Percentiles rank a stretch among this genome's conserved stretches.
These are phyloP conservation scores for Mucor racemosus DNA, from an alignment of 371 early-diverging fungal species.

Conservation along the genomic window DNA sequence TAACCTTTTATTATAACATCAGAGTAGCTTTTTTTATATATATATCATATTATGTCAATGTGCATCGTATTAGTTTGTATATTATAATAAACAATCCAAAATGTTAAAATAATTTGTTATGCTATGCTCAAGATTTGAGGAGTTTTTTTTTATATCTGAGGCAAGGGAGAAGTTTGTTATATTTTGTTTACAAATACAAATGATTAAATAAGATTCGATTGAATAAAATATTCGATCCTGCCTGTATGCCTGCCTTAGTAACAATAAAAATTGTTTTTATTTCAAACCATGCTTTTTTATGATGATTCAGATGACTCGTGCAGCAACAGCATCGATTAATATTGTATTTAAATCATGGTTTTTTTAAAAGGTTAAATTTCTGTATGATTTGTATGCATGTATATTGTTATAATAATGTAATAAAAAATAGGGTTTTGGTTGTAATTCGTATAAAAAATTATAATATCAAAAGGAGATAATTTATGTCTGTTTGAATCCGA, in stretches of 20 bases:
- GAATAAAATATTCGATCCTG: conserved; percentile 4
- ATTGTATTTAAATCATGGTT: not conserved
- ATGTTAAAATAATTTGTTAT: not conserved
- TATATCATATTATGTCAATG: conserved; percentile 1
- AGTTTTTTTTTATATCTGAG: not conserved
- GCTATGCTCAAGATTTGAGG: conserved; percentile 7
- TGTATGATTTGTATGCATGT: not conserved
- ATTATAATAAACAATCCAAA: too few species aligned
- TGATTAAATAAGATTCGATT: not conserved
- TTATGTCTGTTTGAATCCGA: not conserved
- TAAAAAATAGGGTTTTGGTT: not conserved
- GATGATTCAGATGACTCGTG: not conserved
- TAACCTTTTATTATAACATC: too few species aligned
- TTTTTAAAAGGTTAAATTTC: conserved; percentile 5
- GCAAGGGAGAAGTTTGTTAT: not conserved
- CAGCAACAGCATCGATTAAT: not conserved
- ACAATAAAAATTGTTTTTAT: not conserved
- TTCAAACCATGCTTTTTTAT: not conserved
- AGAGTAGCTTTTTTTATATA: not conserved
- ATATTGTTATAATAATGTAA: not conserved
- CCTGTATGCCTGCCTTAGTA: not conserved
- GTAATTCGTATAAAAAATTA: too few species aligned
- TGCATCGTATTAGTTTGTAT: not conserved
- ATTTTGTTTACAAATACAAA: not conserved
- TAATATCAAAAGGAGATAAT: not conserved